Base-by-base conservation (phyloP, 176 grass and related monocot genomes). In the Carex pumila region DNA sequence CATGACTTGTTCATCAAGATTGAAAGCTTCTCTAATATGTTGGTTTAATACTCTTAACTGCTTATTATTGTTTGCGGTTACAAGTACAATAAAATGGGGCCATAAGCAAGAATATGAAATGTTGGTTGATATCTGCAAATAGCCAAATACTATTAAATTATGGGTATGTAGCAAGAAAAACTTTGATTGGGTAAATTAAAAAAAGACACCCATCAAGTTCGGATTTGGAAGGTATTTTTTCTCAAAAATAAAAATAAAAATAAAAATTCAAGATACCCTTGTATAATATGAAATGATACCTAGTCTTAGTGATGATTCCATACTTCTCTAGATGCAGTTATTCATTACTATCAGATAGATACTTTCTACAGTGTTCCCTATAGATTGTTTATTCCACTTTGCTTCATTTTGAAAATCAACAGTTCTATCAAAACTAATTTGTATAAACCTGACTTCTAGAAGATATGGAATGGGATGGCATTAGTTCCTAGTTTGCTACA, bases 401-500 rank as follows among this genome's bases (percentile, higher is more conserved):
- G 52, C 52, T 78, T 56, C 25, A 49, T 64, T 22, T 64, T 5
- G 2, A 47, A 64, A 64, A 62, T 62, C 54, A 61, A 2, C 72
- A 5, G 6, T 71, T 71, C 39, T 53, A 64, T 49, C 60, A 22
- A 61, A 87, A 60, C 67, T 66, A 60, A 59, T 62, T 6, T 18
- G 55, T 87, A 69, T 43, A 11, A 57, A 65, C 56, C 58, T 36
- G 57, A 65, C 66, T 88, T 58, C 50, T 87, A 57, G 18, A 37
- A 61, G 52, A 56, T 60, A 39, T 64, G 19, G 71, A 74, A 8
- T 29, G 13, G 61, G 36, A 15, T 79, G 43, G 31, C 25, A 74
- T 78, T 59, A 77, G 63, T 30, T 84, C 74, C 71, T 90, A 60
- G 47, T 86, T 67, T 85, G 71, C 71, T 64, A 36, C 71, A 56